Evolutionary conservation across 768 basidiomycete genomes (phyloP).

Genomic region (Pilatotrama ljubarskyi): DNA sequence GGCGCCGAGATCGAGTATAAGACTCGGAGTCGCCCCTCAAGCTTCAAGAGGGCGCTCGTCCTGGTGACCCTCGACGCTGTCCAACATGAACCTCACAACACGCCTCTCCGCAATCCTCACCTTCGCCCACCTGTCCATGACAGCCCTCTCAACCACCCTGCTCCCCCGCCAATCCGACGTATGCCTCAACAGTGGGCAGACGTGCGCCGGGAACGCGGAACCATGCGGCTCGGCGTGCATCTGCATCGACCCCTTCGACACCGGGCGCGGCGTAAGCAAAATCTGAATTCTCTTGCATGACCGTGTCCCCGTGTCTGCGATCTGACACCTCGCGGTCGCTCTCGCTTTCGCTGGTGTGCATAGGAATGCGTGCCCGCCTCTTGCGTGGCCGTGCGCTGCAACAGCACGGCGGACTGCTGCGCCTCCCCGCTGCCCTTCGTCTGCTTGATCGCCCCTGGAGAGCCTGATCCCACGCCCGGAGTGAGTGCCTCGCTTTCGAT

Average conservation of each 20-base stretch:
- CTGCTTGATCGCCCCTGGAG: background rate
- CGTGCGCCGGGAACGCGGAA: background rate
- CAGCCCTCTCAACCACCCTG: background rate
- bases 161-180: background rate
- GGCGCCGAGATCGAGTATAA: no score
- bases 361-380: constrained; percentile 9
- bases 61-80: no score
- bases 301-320: no score
- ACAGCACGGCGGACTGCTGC: constrained; percentile 1
- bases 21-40: no score
- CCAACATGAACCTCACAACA: no score
- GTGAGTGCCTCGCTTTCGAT: background rate
- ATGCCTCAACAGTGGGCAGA: background rate
- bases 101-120: background rate
- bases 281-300: no score
- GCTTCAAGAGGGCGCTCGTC: no score
- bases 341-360: background rate
- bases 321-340: background rate
- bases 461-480: background rate
- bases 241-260: constrained; percentile 2
- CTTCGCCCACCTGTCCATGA: background rate
- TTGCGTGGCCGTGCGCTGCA: constrained; percentile 1
- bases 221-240: background rate
- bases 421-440: background rate
- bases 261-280: background rate